phyloP scores from a whole-genome alignment of 345 rosid species.

The Melastoma malabathricum region DNA sequence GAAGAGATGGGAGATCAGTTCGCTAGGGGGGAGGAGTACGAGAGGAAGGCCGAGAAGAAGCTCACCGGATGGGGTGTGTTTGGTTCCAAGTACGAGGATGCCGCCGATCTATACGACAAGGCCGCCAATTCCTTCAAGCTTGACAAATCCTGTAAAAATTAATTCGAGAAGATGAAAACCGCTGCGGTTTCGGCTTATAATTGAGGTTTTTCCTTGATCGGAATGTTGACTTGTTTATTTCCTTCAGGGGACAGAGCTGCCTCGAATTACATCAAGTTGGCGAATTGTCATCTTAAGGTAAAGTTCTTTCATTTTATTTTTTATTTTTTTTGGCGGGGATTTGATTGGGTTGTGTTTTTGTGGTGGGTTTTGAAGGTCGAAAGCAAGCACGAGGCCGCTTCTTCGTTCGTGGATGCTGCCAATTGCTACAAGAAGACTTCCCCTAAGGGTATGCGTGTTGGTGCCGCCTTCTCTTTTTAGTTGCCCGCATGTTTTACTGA shows the following conservation, averaged over 20 bases:
- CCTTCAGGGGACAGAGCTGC: conserved; percentile 74
- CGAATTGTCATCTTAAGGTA: conserved; percentile 68
- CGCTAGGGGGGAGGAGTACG: conserved; percentile 44
- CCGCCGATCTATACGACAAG: conserved; percentile 68
- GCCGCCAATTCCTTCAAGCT: conserved; percentile 65
- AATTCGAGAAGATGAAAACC: no score
- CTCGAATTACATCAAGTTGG: conserved; percentile 50
- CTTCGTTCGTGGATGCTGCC: conserved; percentile 77
- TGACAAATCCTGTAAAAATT: conserved; percentile 63
- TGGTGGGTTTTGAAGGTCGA: conserved; percentile 31
- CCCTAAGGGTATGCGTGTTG: conserved; percentile 42
- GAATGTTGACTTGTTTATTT: not conserved
- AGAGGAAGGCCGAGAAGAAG: conserved; percentile 63
- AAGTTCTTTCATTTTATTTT: no score
- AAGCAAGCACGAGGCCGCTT: conserved; percentile 83
- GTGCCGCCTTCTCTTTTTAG: not conserved
- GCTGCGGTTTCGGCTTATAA: not conserved
- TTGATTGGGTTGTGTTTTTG: not conserved
- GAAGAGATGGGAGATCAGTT: conserved; percentile 43
- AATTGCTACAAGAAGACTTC: conserved; percentile 78
- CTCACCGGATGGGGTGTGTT: conserved; percentile 49
- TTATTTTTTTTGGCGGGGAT: not conserved
- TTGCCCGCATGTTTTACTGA: no score
- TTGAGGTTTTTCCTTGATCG: not conserved
- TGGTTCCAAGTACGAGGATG: conserved; percentile 54